Evolutionary conservation across 768 basidiomycete species (phyloP).

Genomic region (Harrya chromipes): DNA sequence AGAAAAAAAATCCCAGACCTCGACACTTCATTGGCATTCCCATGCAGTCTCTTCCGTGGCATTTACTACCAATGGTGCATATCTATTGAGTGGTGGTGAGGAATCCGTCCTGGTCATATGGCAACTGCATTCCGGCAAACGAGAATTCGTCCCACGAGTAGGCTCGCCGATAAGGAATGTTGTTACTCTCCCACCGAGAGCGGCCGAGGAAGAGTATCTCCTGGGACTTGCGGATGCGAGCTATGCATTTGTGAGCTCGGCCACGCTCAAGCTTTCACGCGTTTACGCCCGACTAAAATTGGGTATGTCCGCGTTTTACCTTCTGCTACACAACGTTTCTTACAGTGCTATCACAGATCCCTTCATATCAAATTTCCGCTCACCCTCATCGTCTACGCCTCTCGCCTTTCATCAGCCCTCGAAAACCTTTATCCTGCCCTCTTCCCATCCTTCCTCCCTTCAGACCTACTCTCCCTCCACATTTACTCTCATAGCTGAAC

Average conservation of each 20-base stretch:
- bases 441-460: constrained; percentile 93
- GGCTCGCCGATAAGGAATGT: constrained; percentile 82
- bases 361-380: constrained; percentile 28
- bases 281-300: constrained; percentile 76
- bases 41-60: constrained; percentile 85
- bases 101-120: constrained; percentile 96
- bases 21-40: constrained; percentile 94
- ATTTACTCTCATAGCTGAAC: constrained; percentile 72
- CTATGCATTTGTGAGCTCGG: constrained; percentile 69
- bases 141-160: constrained; percentile 89
- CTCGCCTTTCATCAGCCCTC: constrained; percentile 74
- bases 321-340: neutral
- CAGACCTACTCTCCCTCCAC: constrained; percentile 81
- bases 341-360: constrained; percentile 31
- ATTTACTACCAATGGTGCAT: constrained; percentile 89
- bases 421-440: constrained; percentile 79
- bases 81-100: constrained; percentile 91
- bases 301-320: constrained; percentile 42
- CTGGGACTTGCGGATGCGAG: constrained; percentile 81
- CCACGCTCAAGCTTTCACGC: constrained; percentile 67
- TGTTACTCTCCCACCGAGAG: constrained; percentile 49
- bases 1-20: constrained; percentile 80
- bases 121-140: constrained; percentile 86
- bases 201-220: constrained; percentile 79
- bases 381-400: constrained; percentile 49